These are phyloP conservation scores for Arthrobotrys conoides DNA, from an alignment of 2,329 filamentous ascomycete genomes.

Conservation along the genomic window DNA sequence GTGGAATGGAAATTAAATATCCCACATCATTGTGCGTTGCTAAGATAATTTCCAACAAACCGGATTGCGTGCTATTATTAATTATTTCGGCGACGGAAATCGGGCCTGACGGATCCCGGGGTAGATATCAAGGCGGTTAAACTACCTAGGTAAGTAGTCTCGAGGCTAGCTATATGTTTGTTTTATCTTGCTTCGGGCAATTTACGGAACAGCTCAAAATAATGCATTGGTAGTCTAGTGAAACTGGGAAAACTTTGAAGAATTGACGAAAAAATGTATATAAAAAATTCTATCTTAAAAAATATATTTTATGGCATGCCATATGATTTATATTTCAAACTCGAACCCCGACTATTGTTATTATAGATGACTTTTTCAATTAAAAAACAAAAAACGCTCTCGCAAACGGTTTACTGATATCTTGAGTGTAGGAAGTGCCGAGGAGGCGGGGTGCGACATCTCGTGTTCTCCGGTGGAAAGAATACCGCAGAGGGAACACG, in stretches of 20 bases:
- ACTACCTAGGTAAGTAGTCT: neutral
- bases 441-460: constrained; percentile 2
- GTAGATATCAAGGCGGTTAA: neutral
- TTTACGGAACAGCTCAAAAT: too few relatives aligned
- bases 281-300: too few relatives aligned
- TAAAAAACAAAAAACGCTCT: too few relatives aligned
- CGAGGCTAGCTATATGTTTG: too few relatives aligned
- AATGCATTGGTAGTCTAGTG: too few relatives aligned
- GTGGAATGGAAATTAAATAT: neutral
- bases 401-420: neutral
- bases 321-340: too few relatives aligned
- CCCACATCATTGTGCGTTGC: constrained; percentile 17
- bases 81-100: neutral
- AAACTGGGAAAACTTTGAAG: too few relatives aligned
- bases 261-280: too few relatives aligned
- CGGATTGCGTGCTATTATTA: constrained; percentile 6
- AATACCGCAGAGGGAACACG: constrained; percentile 3
- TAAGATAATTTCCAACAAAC: constrained; percentile 33
- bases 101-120: constrained; percentile 10
- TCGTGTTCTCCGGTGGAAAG: constrained; percentile 19
- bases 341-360: too few relatives aligned
- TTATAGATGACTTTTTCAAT: too few relatives aligned
- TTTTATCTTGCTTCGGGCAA: too few relatives aligned
- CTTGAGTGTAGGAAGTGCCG: neutral
- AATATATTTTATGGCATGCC: too few relatives aligned